Evolutionary conservation across 805 yeast species (phyloP), one percentile per base, ranked within the genome.

Genomic region (Cyberlindnera xylosilytica): DNA sequence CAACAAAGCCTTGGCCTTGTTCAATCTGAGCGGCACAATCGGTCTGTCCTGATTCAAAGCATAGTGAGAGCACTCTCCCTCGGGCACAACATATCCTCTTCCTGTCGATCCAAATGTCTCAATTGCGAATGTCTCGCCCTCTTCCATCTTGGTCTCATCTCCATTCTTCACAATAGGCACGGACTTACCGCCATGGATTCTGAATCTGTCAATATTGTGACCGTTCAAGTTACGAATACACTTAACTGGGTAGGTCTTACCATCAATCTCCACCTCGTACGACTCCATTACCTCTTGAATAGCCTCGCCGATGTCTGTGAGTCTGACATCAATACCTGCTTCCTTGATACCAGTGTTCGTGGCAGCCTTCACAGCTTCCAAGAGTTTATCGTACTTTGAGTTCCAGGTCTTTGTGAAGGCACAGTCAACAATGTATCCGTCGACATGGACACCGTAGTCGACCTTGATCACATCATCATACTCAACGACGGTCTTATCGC

Each of bases 71-170:
- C 91, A 84, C 66, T 93, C 99, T 35, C 99, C 99, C 47, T 80
- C 83, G 7, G 80, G 69, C 36, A 82, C 69, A 27, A 93, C 98
- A 54, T 82, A 83, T 28, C 98, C 99, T 45, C 84, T 78, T 48
- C 99, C 99, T 2, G 99, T 93, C 34, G 96, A 78, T 11, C 99
- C 99, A 60, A 93, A 93, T 3, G 99, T 93, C 68, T 93, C 99
- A 59, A 93, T 91, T 47, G 99, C 99, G 72, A 87, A 91, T 2
- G 88, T 83, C 65, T 93, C 99, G 50, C 97, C 97, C 70, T 93
- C 99, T 64, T 93, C 99, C 97, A 93, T 91, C 74, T 91, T 91
- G 10, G 98, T 93, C 64, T 77, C 77, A 62, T 93, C 99, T 7
- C 89, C 91, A 57, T 87, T 87, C 57, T 90, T 84, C 27, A 93